These are phyloP conservation scores for Alternaria gaisen DNA, from an alignment of 2,329 filamentous ascomycete genomes.

Conservation along the genomic window DNA sequence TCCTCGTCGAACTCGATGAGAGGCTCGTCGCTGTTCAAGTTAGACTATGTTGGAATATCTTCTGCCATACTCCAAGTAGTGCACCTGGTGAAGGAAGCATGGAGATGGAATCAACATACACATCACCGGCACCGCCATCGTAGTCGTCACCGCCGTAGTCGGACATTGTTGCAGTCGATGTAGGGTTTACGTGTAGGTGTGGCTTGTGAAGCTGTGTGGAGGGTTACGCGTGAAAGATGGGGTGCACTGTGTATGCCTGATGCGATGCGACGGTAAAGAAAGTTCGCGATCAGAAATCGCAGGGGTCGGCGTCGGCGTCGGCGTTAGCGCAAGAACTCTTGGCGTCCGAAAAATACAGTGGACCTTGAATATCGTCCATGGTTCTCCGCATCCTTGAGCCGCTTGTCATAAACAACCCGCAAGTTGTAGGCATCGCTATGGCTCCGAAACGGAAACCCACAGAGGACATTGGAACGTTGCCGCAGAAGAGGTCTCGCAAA, in stretches of 20 bases:
- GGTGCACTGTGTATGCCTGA: slow-evolving; percentile 11
- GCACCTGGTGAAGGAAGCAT: slow-evolving; percentile 12
- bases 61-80: slow-evolving; percentile 1
- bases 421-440: slow-evolving; percentile 25
- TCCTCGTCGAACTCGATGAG: slow-evolving; percentile 64
- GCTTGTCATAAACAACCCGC: slow-evolving; percentile 18
- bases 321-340: slow-evolving; percentile 32
- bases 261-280: slow-evolving; percentile 25
- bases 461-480: slow-evolving; percentile 9
- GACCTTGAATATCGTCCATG: slow-evolving; percentile 10
- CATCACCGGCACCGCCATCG: slow-evolving; percentile 41
- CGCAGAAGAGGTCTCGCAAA: slow-evolving; percentile 39
- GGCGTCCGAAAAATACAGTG: slow-evolving; percentile 32
- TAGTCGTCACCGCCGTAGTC: slow-evolving; percentile 57
- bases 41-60: slow-evolving; percentile 17
- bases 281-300: slow-evolving; percentile 26
- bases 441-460: slow-evolving; percentile 39
- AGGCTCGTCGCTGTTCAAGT: slow-evolving; percentile 49
- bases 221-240: slow-evolving; percentile 8
- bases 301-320: slow-evolving; percentile 17
- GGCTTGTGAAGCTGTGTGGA: background rate
- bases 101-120: slow-evolving; percentile 32
- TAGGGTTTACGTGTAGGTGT: background rate
- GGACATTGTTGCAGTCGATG: slow-evolving; percentile 49
- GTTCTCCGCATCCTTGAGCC: slow-evolving; percentile 13